Conservation (phyloP, 139 green algal species). For the Volvox reticuliferus region DNA sequence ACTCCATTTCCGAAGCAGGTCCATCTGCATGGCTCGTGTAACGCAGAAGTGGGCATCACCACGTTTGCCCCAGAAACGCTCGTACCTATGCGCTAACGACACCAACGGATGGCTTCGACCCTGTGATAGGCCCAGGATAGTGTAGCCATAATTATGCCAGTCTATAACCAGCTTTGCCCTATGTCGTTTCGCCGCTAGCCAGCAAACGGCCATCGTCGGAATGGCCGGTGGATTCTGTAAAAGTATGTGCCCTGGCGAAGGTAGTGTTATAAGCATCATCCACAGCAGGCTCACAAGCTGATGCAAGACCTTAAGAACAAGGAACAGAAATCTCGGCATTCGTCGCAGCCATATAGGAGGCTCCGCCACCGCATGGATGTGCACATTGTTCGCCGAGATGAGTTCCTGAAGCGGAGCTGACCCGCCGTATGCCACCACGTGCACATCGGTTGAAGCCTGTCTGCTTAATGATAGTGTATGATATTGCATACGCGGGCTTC, state of each 20-base stretch:
- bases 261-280: slow-evolving; percentile 70
- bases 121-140: slow-evolving; percentile 87
- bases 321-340: slow-evolving; percentile 67
- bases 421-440: slow-evolving; percentile 76
- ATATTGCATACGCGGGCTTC: slow-evolving; percentile 97
- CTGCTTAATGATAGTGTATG: slow-evolving; percentile 88
- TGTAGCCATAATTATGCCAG: slow-evolving; percentile 98
- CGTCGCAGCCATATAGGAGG: slow-evolving; percentile 21
- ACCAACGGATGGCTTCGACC: slow-evolving; percentile 67
- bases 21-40: slow-evolving; percentile 86
- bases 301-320: slow-evolving; percentile 79
- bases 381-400: slow-evolving; percentile 44
- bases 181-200: slow-evolving; percentile 73
- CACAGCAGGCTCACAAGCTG: slow-evolving; percentile 76
- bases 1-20: slow-evolving; percentile 79
- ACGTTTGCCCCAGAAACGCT: slow-evolving; percentile 70
- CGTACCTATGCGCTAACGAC: slow-evolving; percentile 56
- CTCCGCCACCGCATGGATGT: slow-evolving; percentile 55
- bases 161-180: slow-evolving; percentile 85
- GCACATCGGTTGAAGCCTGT: slow-evolving; percentile 69
- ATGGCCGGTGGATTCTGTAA: slow-evolving; percentile 94
- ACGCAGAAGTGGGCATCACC: slow-evolving; percentile 83
- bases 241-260: slow-evolving; percentile 70
- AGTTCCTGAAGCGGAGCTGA: slow-evolving; percentile 67
- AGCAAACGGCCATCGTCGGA: slow-evolving; percentile 86